Base-by-base conservation (phyloP, 768 basidiomycete genomes). In the Chlorophyllum brunneum region DNA sequence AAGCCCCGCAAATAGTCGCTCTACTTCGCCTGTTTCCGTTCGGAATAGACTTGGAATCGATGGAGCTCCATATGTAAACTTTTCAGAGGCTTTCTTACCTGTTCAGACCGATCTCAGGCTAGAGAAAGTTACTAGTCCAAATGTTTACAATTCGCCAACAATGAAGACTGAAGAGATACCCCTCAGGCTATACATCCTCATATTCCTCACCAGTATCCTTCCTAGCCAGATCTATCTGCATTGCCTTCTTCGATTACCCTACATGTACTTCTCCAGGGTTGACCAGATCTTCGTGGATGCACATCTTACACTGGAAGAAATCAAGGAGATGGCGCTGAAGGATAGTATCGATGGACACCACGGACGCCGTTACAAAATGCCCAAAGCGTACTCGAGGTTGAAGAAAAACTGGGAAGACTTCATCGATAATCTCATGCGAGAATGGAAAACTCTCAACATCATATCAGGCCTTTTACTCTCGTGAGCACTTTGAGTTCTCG, bases 261-360 rank as follows among this genome's bases (percentile, higher is more conserved):
- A 78, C 6, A 61, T 86, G n/a, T 88, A 88, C 61, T 85, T 85
- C 63, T 77, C 80, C 4, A 75, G 86, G 1, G 85, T 87, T 5
- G 74, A 80, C 3, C 71, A 78, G 24, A 74, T 86, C 27, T 86
- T 85, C 47, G 78, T 81, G 55, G 82, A 83, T 42, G 83, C 83
- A 2, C 75, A 85, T 30, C 62, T 85, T 34, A 82, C 76, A 41
- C 69, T 76, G 57, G 76, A 77, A 8, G 83, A 87, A 51, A 70
- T 87, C 29, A 67, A 75, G 41, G 59, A 67, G 41, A 73, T 78
- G 74, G 67, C 65, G 0, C 66, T 76, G 48, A 63, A 61, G 31
- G 59, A 55, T 42, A 59, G 57, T 0, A 56, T 52, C 26, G 59
- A 31, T 47, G 6, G 27, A 20, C 43, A n/a, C 40, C 41, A 37